phyloP scores from a whole-genome alignment of 2,329 filamentous ascomycete genomes.

The Aspergillus oerlinghausenensis region DNA sequence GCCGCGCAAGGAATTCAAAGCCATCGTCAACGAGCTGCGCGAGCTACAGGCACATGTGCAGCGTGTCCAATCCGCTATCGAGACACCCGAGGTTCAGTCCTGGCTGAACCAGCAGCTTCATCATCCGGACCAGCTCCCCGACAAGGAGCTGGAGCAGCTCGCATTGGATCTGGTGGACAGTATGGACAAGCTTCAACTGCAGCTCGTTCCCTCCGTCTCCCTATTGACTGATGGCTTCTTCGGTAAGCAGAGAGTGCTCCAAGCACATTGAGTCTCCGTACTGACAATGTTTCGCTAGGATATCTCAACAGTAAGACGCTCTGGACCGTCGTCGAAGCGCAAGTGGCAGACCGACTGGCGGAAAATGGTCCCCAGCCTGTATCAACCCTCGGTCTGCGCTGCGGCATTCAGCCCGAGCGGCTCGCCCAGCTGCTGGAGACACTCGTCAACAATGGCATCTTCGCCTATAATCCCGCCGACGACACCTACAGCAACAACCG shows the following conservation, averaged over 20 bases:
- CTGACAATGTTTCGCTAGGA: neutral
- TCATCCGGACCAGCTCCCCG: neutral
- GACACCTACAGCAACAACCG: neutral
- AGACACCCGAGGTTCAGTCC: neutral
- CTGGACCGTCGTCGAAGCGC: neutral
- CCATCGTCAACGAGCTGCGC: neutral
- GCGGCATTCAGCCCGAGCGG: neutral
- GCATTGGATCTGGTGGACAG: neutral
- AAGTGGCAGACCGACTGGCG: neutral
- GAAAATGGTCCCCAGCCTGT: neutral
- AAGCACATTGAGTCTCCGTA: neutral
- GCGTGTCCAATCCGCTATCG: neutral
- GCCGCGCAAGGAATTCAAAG: neutral
- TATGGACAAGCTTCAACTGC: neutral
- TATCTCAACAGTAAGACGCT: neutral
- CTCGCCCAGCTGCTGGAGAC: neutral
- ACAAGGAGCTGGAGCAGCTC: neutral
- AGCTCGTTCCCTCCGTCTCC: neutral
- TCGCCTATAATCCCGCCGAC: neutral
- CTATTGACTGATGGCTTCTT: neutral
- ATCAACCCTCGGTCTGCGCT: neutral
- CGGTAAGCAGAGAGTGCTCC: neutral
- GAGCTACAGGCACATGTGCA: neutral
- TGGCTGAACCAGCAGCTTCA: neutral
- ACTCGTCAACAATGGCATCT: neutral